These are phyloP conservation scores for Ceratocystis papillata DNA, from an alignment of 2,329 filamentous ascomycete genomes.

Conservation along the genomic window DNA sequence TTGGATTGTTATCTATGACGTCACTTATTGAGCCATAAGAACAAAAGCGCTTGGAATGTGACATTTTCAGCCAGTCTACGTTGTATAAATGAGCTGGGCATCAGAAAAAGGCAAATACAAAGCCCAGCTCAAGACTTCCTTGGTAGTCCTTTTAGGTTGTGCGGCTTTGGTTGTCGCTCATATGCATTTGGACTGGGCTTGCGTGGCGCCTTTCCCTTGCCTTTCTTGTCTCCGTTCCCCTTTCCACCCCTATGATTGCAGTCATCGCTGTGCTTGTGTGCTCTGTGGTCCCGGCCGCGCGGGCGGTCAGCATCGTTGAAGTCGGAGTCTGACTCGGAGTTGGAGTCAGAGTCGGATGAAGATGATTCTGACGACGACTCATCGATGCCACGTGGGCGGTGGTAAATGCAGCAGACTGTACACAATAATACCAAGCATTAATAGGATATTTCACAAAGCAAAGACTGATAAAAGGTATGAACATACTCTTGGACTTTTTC, in stretches of 20 bases:
- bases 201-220: conserved; percentile 36
- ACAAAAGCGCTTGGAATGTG: too few relatives aligned
- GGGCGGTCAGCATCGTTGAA: conserved; percentile 30
- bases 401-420: conserved; percentile 97
- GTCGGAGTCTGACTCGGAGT: conserved; percentile 28
- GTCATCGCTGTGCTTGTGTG: conserved; percentile 9
- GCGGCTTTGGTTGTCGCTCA: conserved; percentile 50
- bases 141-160: conserved; percentile 11
- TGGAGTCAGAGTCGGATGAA: conserved; percentile 39
- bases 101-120: not conserved
- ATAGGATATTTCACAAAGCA: not conserved
- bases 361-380: conserved; percentile 60
- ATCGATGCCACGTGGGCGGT: conserved; percentile 67
- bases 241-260: conserved; percentile 30
- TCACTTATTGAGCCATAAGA: too few relatives aligned
- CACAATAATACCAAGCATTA: not conserved
- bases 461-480: not conserved
- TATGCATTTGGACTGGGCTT: conserved; percentile 68
- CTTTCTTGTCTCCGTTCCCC: conserved; percentile 30
- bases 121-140: not conserved
- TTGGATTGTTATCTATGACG: too few relatives aligned
- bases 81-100: not conserved
- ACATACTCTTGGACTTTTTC: conserved; percentile 82
- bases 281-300: conserved; percentile 25
- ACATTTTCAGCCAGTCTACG: too few relatives aligned